Base-by-base conservation (phyloP, 2,329 filamentous ascomycete genomes). In the Grosmannia huntii region DNA sequence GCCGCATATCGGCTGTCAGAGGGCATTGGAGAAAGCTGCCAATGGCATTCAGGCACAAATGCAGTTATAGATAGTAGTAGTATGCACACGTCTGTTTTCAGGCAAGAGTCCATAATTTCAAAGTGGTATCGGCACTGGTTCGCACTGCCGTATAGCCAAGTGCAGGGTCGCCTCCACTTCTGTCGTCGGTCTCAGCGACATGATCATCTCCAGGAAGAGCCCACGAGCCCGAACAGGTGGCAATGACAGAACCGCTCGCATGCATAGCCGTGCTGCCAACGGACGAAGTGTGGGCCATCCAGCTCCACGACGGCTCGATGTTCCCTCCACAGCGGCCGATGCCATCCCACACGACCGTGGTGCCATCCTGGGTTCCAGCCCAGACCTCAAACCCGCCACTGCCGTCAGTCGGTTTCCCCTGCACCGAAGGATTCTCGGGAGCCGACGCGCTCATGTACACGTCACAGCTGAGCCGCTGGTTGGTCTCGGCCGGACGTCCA, bases 181-280 rank as follows among this genome's bases (percentile, higher is more conserved):
- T 73, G n/a, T 53, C 36, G 46, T 25, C 33, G 33, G 58, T 28
- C 33, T 55, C 7, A 48, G 11, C 21, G 28, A 12, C 55, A 6
- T 59, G 56, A 6, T 44, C 50, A 28, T 27, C 48, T 1, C 41
- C 28, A 25, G 55, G n/a, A 16, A 59, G 31, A 38, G 65, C 67
- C 80, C 79, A 83, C 2, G 76, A 75, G 2, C 80, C 80, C 0
- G 79, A 78, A 64, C 79, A 82, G 0, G 80, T 83, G 23, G 76
- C 80, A 19, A 76, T 68, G 1, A 83, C 80, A 0, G 79, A 77
- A 2, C 81, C 81, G 61, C 77, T 78, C 4, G 69, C 67, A 63
- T 84, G 81, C 59, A 84, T 66, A 16, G 72, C 70, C 9, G 76
- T 71, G 49, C 75, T 76, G 10, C 78, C 77, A 0, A 83, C 70